Conservation (phyloP, 1,139 yeast genomes). For the Candida dubliniensis region DNA sequence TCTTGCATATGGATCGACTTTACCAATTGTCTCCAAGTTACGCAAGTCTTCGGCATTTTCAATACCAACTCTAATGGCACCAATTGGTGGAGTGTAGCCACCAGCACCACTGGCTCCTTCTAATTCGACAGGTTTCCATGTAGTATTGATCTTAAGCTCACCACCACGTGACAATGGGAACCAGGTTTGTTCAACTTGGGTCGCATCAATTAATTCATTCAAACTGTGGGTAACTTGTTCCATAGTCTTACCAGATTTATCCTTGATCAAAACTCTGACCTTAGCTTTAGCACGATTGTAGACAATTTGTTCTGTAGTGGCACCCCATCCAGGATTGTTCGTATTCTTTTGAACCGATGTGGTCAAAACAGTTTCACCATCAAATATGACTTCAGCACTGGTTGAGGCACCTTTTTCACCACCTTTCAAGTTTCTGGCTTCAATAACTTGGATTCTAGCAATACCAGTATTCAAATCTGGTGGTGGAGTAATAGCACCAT, state of each 20-base stretch:
- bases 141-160: conserved; percentile 64
- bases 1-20: conserved; percentile 88
- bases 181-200: conserved; percentile 77
- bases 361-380: conserved; percentile 57
- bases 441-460: conserved; percentile 55
- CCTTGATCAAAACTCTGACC: conserved; percentile 65
- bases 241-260: conserved; percentile 53
- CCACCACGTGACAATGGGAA: conserved; percentile 72
- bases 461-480: conserved; percentile 95
- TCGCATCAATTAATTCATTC: conserved; percentile 71
- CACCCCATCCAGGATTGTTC: conserved; percentile 69
- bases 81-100: conserved; percentile 90
- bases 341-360: conserved; percentile 62
- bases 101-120: conserved; percentile 65
- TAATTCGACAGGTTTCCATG: conserved; percentile 86
- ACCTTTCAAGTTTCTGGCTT: conserved; percentile 51
- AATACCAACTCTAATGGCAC: conserved; percentile 77
- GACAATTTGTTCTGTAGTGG: conserved; percentile 68
- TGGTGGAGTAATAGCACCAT: conserved; percentile 83
- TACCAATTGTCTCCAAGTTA: conserved; percentile 86
- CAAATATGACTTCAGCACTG: conserved; percentile 67
- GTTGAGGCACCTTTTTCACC: conserved; percentile 54
- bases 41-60: conserved; percentile 71
- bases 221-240: conserved; percentile 67
- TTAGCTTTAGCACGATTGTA: conserved; percentile 70